Conservation (phyloP, 1,139 yeast species). For the Zygosaccharomyces sapae region DNA sequence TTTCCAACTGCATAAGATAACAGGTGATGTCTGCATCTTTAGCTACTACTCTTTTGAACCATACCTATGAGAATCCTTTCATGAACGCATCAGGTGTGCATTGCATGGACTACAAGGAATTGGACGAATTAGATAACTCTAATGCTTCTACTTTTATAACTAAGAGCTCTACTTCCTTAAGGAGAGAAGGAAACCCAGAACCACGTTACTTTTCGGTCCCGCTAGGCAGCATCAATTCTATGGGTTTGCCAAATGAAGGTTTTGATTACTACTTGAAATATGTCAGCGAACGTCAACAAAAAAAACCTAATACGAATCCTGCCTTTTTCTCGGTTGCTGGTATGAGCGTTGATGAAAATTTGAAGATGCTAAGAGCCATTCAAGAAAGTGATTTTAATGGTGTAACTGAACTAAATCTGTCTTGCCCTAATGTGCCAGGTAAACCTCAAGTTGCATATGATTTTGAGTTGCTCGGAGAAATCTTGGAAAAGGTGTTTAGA, state of each 20-base stretch:
- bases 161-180: constrained; percentile 27
- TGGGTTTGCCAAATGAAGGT: constrained; percentile 33
- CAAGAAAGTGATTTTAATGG: constrained; percentile 30
- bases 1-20: too few species aligned
- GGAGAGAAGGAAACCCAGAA: constrained; percentile 31
- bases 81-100: constrained; percentile 35
- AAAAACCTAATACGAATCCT: constrained; percentile 17
- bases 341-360: constrained; percentile 30
- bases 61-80: constrained; percentile 26
- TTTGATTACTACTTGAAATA: constrained; percentile 29
- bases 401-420: constrained; percentile 29
- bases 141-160: constrained; percentile 32
- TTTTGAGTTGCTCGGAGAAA: constrained; percentile 48
- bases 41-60: constrained; percentile 20
- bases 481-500: constrained; percentile 43
- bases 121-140: constrained; percentile 25
- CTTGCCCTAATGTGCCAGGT: constrained; percentile 35
- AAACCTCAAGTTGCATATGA: constrained; percentile 55
- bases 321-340: constrained; percentile 32
- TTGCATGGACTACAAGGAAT: constrained; percentile 28
- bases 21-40: constrained; percentile 16
- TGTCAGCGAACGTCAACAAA: constrained; percentile 22
- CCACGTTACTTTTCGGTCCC: constrained; percentile 32
- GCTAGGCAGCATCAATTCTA: constrained; percentile 32
- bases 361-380: constrained; percentile 21